These are phyloP conservation scores for Nigrospora osmanthi DNA, from an alignment of 2,329 filamentous ascomycete genomes.

Conservation along the genomic window DNA sequence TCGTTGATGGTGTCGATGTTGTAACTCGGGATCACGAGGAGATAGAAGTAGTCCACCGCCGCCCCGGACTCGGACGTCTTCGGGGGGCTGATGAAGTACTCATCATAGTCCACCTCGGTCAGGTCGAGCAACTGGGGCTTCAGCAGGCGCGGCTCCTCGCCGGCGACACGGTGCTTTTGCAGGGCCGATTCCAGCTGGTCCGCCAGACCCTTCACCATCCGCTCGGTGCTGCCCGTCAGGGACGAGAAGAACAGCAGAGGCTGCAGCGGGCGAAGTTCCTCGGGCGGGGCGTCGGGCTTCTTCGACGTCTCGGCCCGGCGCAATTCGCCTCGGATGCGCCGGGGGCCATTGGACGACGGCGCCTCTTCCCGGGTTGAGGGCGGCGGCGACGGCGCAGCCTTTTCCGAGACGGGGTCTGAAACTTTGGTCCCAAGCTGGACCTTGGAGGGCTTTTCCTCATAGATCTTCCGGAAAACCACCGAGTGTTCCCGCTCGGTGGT, in stretches of 20 bases:
- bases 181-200: slow-evolving; percentile 45
- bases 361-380: slow-evolving; percentile 12
- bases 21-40: slow-evolving; percentile 82
- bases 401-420: slow-evolving; percentile 12
- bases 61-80: slow-evolving; percentile 40
- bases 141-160: slow-evolving; percentile 30
- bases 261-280: slow-evolving; percentile 47
- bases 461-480: slow-evolving; percentile 17
- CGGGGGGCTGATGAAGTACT: slow-evolving; percentile 77
- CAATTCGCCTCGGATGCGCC: slow-evolving; percentile 37
- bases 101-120: slow-evolving; percentile 83
- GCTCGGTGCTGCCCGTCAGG: slow-evolving; percentile 75
- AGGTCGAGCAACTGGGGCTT: slow-evolving; percentile 67
- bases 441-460: background rate
- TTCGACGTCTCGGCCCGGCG: slow-evolving; percentile 23
- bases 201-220: slow-evolving; percentile 58
- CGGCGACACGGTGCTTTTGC: slow-evolving; percentile 32
- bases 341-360: slow-evolving; percentile 30
- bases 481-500: slow-evolving; percentile 19
- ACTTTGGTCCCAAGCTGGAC: slow-evolving; percentile 13
- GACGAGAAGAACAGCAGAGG: slow-evolving; percentile 85
- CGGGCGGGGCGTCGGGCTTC: slow-evolving; percentile 16
- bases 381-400: slow-evolving; percentile 1
- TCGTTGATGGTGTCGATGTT: slow-evolving; percentile 91
- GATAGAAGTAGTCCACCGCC: slow-evolving; percentile 64